These are phyloP conservation scores for Tricholoma sp. DNA, from an alignment of 768 basidiomycete species.

Conservation along the genomic window DNA sequence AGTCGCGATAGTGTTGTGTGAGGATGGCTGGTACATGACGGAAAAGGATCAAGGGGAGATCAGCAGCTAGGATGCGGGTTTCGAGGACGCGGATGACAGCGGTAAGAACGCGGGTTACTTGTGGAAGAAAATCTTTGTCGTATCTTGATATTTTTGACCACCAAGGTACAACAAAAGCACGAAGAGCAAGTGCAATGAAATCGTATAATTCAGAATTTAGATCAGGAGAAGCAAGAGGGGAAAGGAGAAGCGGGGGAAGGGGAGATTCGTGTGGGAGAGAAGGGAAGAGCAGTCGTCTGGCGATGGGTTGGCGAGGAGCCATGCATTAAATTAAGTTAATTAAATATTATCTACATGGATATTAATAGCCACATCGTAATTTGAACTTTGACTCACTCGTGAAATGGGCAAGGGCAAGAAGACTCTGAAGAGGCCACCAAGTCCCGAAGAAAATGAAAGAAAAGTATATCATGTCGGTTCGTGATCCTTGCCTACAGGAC, in stretches of 20 bases:
- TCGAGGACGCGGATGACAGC: conserved; percentile 59
- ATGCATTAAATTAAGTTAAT: no score
- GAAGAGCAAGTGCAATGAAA: conserved; percentile 71
- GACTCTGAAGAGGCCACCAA: not conserved
- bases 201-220: conserved; percentile 72
- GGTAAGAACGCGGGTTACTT: conserved; percentile 56
- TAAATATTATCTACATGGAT: no score
- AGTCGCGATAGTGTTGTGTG: conserved; percentile 76
- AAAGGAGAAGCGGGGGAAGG: conserved; percentile 34
- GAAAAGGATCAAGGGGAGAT: conserved; percentile 59
- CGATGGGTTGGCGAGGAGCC: conserved; percentile 26
- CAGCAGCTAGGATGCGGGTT: conserved; percentile 43
- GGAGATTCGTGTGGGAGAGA: conserved; percentile 36
- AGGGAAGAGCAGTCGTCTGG: conserved; percentile 64
- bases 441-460: conserved; percentile 7
- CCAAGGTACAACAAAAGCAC: conserved; percentile 80
- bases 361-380: no score
- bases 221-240: conserved; percentile 35
- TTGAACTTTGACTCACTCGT: no score
- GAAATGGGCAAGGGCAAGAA: conserved; percentile 3
- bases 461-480: conserved; percentile 47
- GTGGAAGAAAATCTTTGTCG: conserved; percentile 77
- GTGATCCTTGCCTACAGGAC: conserved; percentile 9
- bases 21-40: conserved; percentile 60
- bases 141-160: conserved; percentile 81